These are phyloP conservation scores for Pseudopyricularia cyperi DNA, from an alignment of 2,329 filamentous ascomycete species.

Conservation along the genomic window DNA sequence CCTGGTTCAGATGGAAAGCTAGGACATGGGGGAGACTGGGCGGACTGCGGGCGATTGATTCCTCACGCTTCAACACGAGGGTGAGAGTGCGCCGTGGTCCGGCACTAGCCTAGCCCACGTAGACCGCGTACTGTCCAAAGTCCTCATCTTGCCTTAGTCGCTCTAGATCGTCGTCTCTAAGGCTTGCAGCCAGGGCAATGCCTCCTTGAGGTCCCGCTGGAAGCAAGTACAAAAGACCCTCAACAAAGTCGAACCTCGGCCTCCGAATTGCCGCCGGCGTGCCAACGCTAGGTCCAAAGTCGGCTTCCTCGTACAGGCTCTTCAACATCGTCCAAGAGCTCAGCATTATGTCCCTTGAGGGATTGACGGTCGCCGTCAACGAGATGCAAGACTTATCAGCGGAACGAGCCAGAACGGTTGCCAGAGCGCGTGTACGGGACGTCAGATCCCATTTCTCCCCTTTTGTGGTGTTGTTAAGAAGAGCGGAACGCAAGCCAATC, in stretches of 20 bases:
- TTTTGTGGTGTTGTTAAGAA: constrained; percentile 13
- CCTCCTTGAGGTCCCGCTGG: constrained; percentile 27
- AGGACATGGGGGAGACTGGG: too few species aligned
- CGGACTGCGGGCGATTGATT: too few species aligned
- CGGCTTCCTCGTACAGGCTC: constrained; percentile 21
- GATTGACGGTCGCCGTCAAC: constrained; percentile 20
- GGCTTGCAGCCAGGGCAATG: constrained; percentile 27
- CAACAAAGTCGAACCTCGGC: constrained; percentile 29
- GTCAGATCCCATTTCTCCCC: neutral
- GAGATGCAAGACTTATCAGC: constrained; percentile 21
- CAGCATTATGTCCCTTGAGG: constrained; percentile 30
- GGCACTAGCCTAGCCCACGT: constrained; percentile 15
- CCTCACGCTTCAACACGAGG: too few species aligned
- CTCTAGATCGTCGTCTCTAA: constrained; percentile 33
- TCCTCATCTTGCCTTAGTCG: constrained; percentile 26
- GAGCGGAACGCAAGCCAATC: constrained; percentile 21
- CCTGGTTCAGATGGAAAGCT: neutral
- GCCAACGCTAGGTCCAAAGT: constrained; percentile 34
- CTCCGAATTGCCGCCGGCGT: constrained; percentile 31
- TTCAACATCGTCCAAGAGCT: constrained; percentile 40
- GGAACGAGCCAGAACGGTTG: constrained; percentile 21
- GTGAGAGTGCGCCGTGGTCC: too few species aligned
- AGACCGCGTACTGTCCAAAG: constrained; percentile 23
- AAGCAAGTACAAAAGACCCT: constrained; percentile 37
- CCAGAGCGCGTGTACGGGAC: constrained; percentile 22